These are phyloP conservation scores for Chamaecyparis obtusa DNA, from an alignment of 75 land plant genomes.

Conservation along the genomic window DNA sequence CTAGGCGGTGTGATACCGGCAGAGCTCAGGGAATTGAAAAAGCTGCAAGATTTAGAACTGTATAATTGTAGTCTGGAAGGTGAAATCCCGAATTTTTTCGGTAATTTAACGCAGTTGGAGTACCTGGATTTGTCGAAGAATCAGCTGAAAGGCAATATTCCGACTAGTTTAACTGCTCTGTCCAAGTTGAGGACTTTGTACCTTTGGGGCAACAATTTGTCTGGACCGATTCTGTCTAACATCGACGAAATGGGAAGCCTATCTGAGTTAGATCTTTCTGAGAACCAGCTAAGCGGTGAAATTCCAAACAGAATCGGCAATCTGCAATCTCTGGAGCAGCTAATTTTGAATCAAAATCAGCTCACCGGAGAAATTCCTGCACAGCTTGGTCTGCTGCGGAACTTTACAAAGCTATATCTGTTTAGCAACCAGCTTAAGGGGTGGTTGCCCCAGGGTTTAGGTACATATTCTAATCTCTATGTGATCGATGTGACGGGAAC, in stretches of 20 bases:
- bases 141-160: conserved; percentile 49
- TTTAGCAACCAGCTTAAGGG: conserved; percentile 46
- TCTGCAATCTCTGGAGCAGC: conserved; percentile 37
- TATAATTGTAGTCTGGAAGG: conserved; percentile 47
- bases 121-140: conserved; percentile 61
- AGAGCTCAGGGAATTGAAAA: conserved; percentile 10
- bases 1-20: conserved; percentile 17
- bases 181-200: conserved; percentile 46
- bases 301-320: conserved; percentile 46
- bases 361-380: conserved; percentile 51
- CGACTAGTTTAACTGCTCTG: conserved; percentile 40
- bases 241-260: conserved; percentile 34
- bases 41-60: conserved; percentile 24
- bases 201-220: conserved; percentile 68
- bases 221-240: conserved; percentile 64
- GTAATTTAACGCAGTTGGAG: conserved; percentile 30
- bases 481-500: conserved; percentile 56
- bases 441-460: conserved; percentile 41
- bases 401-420: conserved; percentile 37
- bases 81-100: conserved; percentile 50
- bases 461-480: conserved; percentile 37
- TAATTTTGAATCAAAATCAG: conserved; percentile 53
- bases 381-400: conserved; percentile 31
- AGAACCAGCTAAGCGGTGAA: conserved; percentile 50
- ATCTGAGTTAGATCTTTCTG: conserved; percentile 50